These are phyloP conservation scores for Alopecurus myosuroides DNA, from an alignment of 176 grass and related monocot genomes.

Conservation along the genomic window DNA sequence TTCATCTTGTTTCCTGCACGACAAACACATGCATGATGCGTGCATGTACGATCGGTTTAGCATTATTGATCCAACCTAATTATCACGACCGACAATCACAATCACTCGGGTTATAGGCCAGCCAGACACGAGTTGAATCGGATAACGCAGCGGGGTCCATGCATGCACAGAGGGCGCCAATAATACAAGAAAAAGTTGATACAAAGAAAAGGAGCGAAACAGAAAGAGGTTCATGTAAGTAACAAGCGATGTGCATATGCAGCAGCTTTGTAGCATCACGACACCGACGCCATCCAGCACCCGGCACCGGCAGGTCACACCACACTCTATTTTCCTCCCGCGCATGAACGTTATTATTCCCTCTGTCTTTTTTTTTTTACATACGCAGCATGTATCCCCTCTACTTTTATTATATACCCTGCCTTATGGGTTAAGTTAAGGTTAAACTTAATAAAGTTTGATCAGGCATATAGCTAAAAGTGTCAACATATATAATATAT, in stretches of 20 bases:
- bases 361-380: too few species aligned
- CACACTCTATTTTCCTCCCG: slow-evolving; percentile 2
- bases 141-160: slow-evolving; percentile 32
- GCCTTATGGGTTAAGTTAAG: too few species aligned
- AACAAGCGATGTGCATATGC: slow-evolving; percentile 14
- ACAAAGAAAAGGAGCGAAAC: neutral
- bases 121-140: neutral
- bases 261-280: slow-evolving; percentile 11
- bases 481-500: too few species aligned
- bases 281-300: neutral
- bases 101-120: neutral
- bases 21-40: slow-evolving; percentile 18
- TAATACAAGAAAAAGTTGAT: slow-evolving; percentile 18
- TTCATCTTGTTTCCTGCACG: slow-evolving; percentile 97
- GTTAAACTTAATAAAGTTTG: too few species aligned
- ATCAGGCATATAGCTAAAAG: too few species aligned
- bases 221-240: slow-evolving; percentile 13
- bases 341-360: too few species aligned
- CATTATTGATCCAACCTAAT: neutral
- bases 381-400: too few species aligned
- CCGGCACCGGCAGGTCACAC: slow-evolving; percentile 30
- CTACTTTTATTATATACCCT: too few species aligned
- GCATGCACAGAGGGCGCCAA: slow-evolving; percentile 13
- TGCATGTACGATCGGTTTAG: neutral
- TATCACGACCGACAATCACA: slow-evolving; percentile 26